These are phyloP conservation scores for Phycomyces blakesleeanus DNA, from an alignment of 192 early-diverging fungal species.

Conservation along the genomic window DNA sequence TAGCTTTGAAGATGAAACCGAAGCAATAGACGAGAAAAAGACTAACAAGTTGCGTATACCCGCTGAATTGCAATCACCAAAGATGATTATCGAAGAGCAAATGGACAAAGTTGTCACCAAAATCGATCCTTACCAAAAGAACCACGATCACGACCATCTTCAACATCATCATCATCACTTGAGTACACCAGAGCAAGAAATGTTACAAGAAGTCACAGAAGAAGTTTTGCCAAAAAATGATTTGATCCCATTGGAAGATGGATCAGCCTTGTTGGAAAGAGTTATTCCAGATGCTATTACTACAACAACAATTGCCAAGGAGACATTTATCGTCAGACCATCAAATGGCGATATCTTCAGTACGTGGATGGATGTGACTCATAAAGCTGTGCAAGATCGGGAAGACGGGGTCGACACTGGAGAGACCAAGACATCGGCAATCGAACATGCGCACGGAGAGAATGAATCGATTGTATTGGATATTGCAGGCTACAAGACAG, in stretches of 20 bases:
- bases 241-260: slow-evolving; percentile 25
- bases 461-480: slow-evolving; percentile 43
- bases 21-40: slow-evolving; percentile 20
- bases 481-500: slow-evolving; percentile 48
- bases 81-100: slow-evolving; percentile 35
- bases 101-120: slow-evolving; percentile 36
- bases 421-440: not conserved
- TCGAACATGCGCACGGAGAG: slow-evolving; percentile 33
- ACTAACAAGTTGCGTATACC: slow-evolving; percentile 15
- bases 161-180: not conserved
- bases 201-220: not conserved
- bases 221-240: slow-evolving; percentile 16
- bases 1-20: slow-evolving; percentile 23
- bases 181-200: not conserved
- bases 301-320: slow-evolving; percentile 31
- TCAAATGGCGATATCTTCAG: slow-evolving; percentile 22
- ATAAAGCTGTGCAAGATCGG: slow-evolving; percentile 7
- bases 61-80: slow-evolving; percentile 30
- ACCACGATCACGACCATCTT: not conserved
- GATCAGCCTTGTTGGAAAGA: slow-evolving; percentile 33
- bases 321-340: slow-evolving; percentile 38
- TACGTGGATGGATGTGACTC: slow-evolving; percentile 32
- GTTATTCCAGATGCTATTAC: slow-evolving; percentile 27
- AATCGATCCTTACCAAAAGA: slow-evolving; percentile 12
- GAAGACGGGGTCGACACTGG: not conserved